Base-by-base conservation (phyloP, 257 asterid genomes). In the Apocynum venetum region DNA sequence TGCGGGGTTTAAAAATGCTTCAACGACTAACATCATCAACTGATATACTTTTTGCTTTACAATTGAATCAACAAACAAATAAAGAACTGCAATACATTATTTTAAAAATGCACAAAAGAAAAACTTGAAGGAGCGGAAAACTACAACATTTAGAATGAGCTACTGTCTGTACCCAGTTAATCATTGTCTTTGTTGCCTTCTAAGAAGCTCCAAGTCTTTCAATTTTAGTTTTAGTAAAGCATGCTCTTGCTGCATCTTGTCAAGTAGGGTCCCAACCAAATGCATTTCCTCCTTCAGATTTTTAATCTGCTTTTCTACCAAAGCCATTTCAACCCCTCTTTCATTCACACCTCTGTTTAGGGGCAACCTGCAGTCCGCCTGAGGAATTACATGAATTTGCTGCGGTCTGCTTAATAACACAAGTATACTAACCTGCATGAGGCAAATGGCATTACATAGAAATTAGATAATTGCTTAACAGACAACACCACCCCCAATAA, bases 361-460 rank as follows among this genome's bases (percentile, higher is more conserved):
- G 76, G 82, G 72, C 41, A 77, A 40, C 73, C 44, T 49, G 85
- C 72, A 84, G 73, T 85, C 91, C n/a, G 86, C 84, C 83, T 89
- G 93, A 74, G 96, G 82, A 83, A 93, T 81, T 83, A 95, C 84
- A 46, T 88, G 97, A 79, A 95, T 84, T 76, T 87, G 87, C 83
- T 95, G 99, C 12, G 99, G 96, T 77, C 97, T 89, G 86, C 98
- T 89, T 83, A 93, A 78, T 67, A 95, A 82, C 60, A 92, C 88
- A 35, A 95, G 87, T 77, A 95, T 95, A 89, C 98, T 95, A 67
- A 89, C 85, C 99, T 95, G 93, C 79, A 86, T 64, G 3, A 43
- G 53, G 53, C 53, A 68, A 68, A 11, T 6, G 6, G 6, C 52
- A 19, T 68, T 19, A 68, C 36, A 43, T 40, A 41, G 52, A 36